Conservation (phyloP, 768 basidiomycete genomes). For the Phlebiopsis gigantea region DNA sequence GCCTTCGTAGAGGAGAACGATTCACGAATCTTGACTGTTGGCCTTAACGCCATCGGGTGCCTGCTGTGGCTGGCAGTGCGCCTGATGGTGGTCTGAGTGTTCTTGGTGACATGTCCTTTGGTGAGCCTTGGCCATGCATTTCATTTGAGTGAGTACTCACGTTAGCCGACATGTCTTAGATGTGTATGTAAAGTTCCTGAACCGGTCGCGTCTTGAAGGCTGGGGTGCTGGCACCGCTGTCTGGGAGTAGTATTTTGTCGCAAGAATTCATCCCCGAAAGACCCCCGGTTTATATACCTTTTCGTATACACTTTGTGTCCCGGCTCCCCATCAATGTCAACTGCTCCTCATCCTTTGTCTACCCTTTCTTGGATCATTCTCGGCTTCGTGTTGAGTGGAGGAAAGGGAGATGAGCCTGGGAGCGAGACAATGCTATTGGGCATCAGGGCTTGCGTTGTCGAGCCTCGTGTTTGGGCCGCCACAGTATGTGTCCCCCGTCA, state of each 20-base stretch:
- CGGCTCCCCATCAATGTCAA: not conserved
- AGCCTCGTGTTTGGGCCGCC: too few species aligned
- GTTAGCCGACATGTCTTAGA: not conserved
- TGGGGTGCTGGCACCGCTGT: not conserved
- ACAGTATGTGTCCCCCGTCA: too few species aligned
- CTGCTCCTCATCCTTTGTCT: not conserved
- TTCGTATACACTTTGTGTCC: not conserved
- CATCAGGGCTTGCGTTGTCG: not conserved
- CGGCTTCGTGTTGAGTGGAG: not conserved
- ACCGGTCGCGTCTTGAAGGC: not conserved
- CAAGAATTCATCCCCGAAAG: not conserved
- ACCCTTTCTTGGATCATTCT: not conserved
- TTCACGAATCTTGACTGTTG: not conserved
- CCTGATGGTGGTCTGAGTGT: not conserved
- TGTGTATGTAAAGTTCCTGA: not conserved
- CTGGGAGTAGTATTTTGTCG: not conserved
- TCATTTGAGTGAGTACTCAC: not conserved
- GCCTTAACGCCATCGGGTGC: not conserved
- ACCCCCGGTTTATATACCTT: not conserved
- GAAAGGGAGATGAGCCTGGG: not conserved
- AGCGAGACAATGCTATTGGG: not conserved
- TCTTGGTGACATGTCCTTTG: not conserved
- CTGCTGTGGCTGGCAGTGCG: not conserved
- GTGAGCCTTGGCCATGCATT: not conserved
- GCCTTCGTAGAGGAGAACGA: not conserved